Conservation (phyloP, 768 basidiomycete species). For the Psilocybe cyanescens region DNA sequence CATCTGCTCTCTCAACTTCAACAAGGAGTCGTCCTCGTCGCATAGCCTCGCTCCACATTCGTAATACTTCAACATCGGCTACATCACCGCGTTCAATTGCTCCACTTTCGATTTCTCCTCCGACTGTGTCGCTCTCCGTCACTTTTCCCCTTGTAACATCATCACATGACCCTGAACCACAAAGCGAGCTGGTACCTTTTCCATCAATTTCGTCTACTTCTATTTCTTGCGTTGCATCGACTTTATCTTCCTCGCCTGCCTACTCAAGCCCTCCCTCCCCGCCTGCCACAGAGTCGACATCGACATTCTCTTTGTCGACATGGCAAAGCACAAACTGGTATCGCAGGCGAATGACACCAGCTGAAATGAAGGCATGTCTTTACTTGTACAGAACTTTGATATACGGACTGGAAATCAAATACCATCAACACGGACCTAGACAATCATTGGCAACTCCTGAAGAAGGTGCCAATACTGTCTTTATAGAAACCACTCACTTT, state of each 20-base stretch:
- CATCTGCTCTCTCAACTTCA: neutral
- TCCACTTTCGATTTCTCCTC: neutral
- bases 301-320: neutral
- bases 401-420: constrained; percentile 16
- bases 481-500: neutral
- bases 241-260: neutral
- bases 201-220: neutral
- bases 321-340: neutral
- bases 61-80: neutral
- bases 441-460: neutral
- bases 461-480: neutral
- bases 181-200: neutral
- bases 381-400: constrained; percentile 18
- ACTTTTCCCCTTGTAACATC: neutral
- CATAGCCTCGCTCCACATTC: neutral
- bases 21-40: neutral
- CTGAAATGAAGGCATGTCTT: constrained; percentile 6
- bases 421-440: neutral
- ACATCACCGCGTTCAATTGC: neutral
- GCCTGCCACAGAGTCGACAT: neutral
- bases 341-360: constrained; percentile 1
- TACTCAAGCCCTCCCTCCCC: neutral
- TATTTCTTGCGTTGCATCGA: neutral
- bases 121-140: neutral
- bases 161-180: neutral